Conservation (phyloP, 192 early-diverging fungal species). For the Kappamyces sp. region DNA sequence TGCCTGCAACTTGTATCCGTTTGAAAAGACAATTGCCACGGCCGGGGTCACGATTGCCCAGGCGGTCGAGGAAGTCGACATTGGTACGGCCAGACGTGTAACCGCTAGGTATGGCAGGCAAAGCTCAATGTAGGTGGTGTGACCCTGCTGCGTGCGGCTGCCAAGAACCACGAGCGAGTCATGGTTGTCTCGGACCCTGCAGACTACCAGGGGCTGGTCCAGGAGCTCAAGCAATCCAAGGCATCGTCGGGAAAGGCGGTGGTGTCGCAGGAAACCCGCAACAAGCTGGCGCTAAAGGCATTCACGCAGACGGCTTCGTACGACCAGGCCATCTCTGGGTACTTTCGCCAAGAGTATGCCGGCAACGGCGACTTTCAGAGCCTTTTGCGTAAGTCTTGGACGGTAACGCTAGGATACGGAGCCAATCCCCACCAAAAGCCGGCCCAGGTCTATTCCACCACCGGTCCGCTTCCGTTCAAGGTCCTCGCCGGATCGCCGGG, state of each 20-base stretch:
- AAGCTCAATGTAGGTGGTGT: conserved; percentile 67
- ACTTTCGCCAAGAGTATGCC: conserved; percentile 90
- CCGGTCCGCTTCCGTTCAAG: conserved; percentile 78
- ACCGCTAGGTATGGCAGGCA: neutral
- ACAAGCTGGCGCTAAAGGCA: conserved; percentile 86
- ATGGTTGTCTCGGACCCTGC: conserved; percentile 86
- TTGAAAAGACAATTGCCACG: conserved; percentile 89
- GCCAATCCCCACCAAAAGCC: conserved; percentile 99
- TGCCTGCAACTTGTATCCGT: conserved; percentile 98
- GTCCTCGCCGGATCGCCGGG: conserved; percentile 92
- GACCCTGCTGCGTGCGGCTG: conserved; percentile 93
- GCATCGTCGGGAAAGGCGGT: conserved; percentile 36
- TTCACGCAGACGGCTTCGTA: conserved; percentile 96
- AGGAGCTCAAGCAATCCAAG: conserved; percentile 56
- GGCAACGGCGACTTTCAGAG: conserved; percentile 65
- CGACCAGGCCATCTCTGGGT: conserved; percentile 89
- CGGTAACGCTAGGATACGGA: conserved; percentile 54
- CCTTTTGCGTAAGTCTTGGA: conserved; percentile 52
- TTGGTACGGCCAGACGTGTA: conserved; percentile 51
- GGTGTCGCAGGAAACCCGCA: conserved; percentile 65
- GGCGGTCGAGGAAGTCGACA: conserved; percentile 98
- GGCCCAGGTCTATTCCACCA: conserved; percentile 82
- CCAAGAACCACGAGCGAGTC: conserved; percentile 97
- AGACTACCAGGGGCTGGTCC: conserved; percentile 78
- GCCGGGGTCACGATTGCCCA: conserved; percentile 83